phyloP scores from a whole-genome alignment of 2,329 filamentous ascomycete species.

The Pezicula carpinea region DNA sequence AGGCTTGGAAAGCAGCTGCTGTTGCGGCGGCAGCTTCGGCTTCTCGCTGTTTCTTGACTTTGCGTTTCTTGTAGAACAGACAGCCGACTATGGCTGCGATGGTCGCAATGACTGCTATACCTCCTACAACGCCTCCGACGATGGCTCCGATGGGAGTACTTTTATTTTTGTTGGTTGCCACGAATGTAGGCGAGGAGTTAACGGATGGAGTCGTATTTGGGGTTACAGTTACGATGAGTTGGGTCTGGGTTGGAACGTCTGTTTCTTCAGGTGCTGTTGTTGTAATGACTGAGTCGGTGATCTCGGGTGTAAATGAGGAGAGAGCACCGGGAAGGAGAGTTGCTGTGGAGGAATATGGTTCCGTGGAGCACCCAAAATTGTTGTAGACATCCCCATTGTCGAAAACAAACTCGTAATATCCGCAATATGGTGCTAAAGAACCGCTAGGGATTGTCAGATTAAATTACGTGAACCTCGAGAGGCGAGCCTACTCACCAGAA shows the following conservation, averaged over 20 bases:
- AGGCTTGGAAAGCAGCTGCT: neutral
- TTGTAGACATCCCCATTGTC: constrained; percentile 1
- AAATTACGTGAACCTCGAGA: neutral
- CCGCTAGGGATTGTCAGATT: neutral
- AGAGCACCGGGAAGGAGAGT: neutral
- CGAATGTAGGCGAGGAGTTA: neutral
- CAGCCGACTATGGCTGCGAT: neutral
- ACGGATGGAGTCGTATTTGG: neutral
- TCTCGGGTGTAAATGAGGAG: neutral
- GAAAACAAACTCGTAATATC: constrained; percentile 1
- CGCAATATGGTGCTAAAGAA: neutral
- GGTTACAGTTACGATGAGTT: neutral
- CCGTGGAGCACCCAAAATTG: constrained; percentile 2
- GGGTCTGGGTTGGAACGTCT: neutral
- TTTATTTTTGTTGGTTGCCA: neutral
- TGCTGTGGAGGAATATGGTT: neutral
- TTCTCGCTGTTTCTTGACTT: neutral
- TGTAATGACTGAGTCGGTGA: neutral
- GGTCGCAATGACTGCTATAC: neutral
- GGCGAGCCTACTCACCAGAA: neutral
- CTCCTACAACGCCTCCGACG: constrained; percentile 1
- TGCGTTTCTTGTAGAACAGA: neutral
- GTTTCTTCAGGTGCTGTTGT: neutral
- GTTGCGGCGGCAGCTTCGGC: neutral
- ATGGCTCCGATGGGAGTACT: constrained; percentile 2